Base-by-base conservation (phyloP, 2,329 filamentous ascomycete species). In the Stagonosporopsis vannaccii region DNA sequence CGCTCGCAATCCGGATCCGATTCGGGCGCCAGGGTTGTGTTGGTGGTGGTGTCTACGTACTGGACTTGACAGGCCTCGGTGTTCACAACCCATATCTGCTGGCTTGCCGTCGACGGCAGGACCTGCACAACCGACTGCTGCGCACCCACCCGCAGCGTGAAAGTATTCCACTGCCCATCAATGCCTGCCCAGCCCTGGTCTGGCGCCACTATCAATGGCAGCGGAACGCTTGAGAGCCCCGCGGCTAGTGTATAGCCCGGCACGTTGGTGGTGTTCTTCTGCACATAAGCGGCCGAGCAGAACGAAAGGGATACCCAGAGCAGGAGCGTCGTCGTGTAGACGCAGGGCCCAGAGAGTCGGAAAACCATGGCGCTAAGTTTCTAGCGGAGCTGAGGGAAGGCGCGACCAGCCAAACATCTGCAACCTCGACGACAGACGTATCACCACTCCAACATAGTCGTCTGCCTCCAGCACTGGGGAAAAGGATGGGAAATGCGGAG, bases 1-100 rank as follows among this genome's bases (percentile, higher is more conserved):
- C 79, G 72, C 47, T 75, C 77, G 68, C 89, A 91, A 3, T 54
- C 49, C 4, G 59, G 45, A 37, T 70, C 60, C 41, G 67, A 60
- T 54, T 70, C 60, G 19, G 25, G 17, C 17, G 51, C 48, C 42
- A 19, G 35, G 5, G 71, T 69, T 9, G 69, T 65, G n/a, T 63
- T 58, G 8, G 70, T 64, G 59, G 86, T 89, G 1, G 82, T 77
- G 48, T 87, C 63, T n/a, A 66, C 65, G 17, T 58, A 40, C 43
- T 67, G 65, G 12, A 51, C 39, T 15, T 62, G 35, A 43, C 71
- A 74, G n/a, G 68, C 72, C 39, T 56, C 51, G 28, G 43, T 81
- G 35, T 73, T 60, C 40, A 92, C 78, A 3, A 86, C 82, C 88
- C 89, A 91, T 39, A 88, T 86, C 73, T 91, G 88, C 32, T 90